Evolutionary conservation across 345 rosid species (phyloP), one percentile per base, ranked within the genome.

Genomic region (Atalantia buxifolia): DNA sequence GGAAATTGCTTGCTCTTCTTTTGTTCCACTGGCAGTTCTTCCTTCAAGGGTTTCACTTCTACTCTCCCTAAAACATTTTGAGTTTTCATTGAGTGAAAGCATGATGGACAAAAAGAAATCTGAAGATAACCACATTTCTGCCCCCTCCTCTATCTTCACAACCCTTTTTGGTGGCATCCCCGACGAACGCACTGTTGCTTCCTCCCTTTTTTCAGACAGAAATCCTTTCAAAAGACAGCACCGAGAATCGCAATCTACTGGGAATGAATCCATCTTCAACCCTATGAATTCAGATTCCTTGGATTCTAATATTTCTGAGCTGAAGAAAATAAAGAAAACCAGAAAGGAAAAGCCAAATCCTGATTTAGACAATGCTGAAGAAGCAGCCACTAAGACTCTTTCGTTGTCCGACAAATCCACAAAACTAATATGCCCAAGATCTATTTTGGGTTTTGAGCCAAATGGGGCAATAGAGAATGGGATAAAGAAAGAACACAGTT

Each of bases 221-320:
- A 96, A 96, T 76, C 98, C 99, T 21, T 96, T 92, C 85, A 94
- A 90, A 71, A 85, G 98, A 76, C 92, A 94, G 79, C 80, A 83
- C 61, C 61, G 69, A 31, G 88, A 89, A 12, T 60, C 85, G 7
- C 45, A 55, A 31, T 36, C 60, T 21, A 59, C 14, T 16, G 57
- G 18, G 65, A 30, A 25, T 33, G 68, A 62, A 28, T 36, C 76
- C 61, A 18, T 27, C 3, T 50, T 63, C 70, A 76, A 62, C 50
- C 78, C 81, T 12, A 35, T 59, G 8, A 25, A 55, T 4, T 48
- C 33, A 6, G 78, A 56, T 55, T 10, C 60, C 4, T 83, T 62
- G 50, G 72, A 21, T 30, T 60, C 82, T 2, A 79, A 42, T 61
- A 22, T 40, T 22, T 72, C 45, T 16, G 75, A 40, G 68, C 55